phyloP scores from a whole-genome alignment of 2,329 filamentous ascomycete species.

The Lithohypha guttulata region DNA sequence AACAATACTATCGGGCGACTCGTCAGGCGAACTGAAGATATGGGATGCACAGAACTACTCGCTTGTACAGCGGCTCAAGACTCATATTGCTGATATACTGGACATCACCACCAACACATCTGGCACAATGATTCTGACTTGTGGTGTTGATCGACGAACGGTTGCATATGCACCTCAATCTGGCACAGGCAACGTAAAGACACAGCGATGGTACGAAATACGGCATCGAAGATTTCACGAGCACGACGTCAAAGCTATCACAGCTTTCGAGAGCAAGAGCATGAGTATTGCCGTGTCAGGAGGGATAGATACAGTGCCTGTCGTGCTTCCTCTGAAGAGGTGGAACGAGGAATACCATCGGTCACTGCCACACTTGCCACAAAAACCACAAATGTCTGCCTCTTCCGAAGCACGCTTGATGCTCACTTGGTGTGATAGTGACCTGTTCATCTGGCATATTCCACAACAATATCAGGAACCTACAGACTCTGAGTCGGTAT shows the following conservation, averaged over 20 bases:
- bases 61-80: conserved; percentile 71
- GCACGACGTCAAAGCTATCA: conserved; percentile 92
- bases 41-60: conserved; percentile 93
- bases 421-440: conserved; percentile 84
- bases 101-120: conserved; percentile 75
- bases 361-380: conserved; percentile 71
- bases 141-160: conserved; percentile 82
- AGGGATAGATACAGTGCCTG: conserved; percentile 75
- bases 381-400: conserved; percentile 61
- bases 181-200: conserved; percentile 41
- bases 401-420: conserved; percentile 64
- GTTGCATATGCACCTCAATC: conserved; percentile 54
- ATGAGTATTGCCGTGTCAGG: conserved; percentile 85
- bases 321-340: conserved; percentile 59
- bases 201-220: conserved; percentile 68
- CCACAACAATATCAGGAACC: conserved; percentile 6
- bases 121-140: conserved; percentile 73
- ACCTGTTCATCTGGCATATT: conserved; percentile 67
- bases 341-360: conserved; percentile 72
- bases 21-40: conserved; percentile 82
- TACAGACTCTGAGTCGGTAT: conserved; percentile 1
- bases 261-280: conserved; percentile 70
- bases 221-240: conserved; percentile 77
- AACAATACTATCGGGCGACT: conserved; percentile 89
- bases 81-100: conserved; percentile 81